Percentiles rank a stretch among this genome's conserved stretches.
Conservation (phyloP, 208 protist species). For the Acanthamoeba triangularis region DNA sequence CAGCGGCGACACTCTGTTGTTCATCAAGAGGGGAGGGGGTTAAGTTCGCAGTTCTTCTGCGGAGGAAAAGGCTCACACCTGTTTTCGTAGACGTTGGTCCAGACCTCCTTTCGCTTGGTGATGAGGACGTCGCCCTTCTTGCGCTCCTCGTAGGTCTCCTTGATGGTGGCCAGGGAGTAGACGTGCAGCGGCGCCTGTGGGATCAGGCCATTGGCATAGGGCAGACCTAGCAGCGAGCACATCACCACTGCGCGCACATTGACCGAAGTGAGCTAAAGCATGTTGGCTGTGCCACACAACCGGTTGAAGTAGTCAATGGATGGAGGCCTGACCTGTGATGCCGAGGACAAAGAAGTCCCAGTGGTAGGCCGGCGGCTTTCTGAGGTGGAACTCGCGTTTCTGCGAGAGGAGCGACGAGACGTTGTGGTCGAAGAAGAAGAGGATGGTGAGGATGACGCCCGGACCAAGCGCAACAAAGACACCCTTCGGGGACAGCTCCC, state of each 20-base stretch:
- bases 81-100: constrained; percentile 35
- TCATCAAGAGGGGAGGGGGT: too few species aligned
- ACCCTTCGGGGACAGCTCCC: constrained; percentile 27
- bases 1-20: constrained; percentile 54
- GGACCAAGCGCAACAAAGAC: constrained; percentile 65
- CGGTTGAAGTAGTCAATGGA: constrained; percentile 6
- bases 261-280: too few species aligned
- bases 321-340: constrained; percentile 23
- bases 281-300: too few species aligned
- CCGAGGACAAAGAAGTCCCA: constrained; percentile 89
- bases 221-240: constrained; percentile 83
- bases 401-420: constrained; percentile 85
- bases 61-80: neutral
- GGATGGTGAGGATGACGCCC: constrained; percentile 82
- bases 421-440: constrained; percentile 91
- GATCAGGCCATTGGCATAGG: constrained; percentile 85
- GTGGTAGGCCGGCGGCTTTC: constrained; percentile 84
- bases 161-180: constrained; percentile 21
- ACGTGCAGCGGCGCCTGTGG: constrained; percentile 88
- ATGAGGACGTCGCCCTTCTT: constrained; percentile 23
- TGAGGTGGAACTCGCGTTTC: constrained; percentile 80
- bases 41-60: neutral
- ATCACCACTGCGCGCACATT: neutral
- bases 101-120: neutral
- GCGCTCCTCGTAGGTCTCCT: neutral